Evolutionary conservation across 345 rosid genomes (phyloP).

Genomic region (Trapa incisa): DNA sequence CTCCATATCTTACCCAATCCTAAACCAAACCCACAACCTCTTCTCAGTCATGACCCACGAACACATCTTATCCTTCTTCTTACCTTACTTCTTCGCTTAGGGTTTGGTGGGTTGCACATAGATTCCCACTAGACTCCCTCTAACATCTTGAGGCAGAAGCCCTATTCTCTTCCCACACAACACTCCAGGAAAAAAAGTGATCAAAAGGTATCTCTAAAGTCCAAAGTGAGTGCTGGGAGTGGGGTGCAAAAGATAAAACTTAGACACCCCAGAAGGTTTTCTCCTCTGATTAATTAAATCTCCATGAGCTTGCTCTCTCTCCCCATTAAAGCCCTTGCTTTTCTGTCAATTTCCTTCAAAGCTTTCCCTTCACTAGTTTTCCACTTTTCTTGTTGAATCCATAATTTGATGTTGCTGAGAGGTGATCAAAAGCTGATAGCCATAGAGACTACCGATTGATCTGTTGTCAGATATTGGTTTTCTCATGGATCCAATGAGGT

Average conservation of each 20-base stretch:
- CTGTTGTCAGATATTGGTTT: neutral
- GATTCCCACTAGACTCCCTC: no score
- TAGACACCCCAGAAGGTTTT: neutral
- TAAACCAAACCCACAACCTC: neutral
- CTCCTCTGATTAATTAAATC: neutral
- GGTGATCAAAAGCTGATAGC: neutral
- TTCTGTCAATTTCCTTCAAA: neutral
- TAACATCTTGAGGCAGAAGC: neutral
- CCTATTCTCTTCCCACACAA: no score
- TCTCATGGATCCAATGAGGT: slow-evolving; percentile 6
- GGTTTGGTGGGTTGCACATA: no score
- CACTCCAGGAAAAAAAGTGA: no score
- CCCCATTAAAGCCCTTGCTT: neutral
- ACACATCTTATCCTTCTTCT: neutral
- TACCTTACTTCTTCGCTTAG: neutral
- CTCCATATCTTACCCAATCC: neutral
- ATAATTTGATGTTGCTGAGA: neutral
- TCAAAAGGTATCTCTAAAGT: neutral
- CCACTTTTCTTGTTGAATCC: neutral
- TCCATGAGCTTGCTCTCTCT: neutral
- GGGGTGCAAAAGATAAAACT: neutral
- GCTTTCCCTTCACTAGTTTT: neutral
- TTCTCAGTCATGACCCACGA: neutral
- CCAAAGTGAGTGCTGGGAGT: neutral
- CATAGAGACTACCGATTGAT: neutral